These are phyloP conservation scores for Rasamsonia emersonii DNA, from an alignment of 2,329 filamentous ascomycete genomes.

Conservation along the genomic window DNA sequence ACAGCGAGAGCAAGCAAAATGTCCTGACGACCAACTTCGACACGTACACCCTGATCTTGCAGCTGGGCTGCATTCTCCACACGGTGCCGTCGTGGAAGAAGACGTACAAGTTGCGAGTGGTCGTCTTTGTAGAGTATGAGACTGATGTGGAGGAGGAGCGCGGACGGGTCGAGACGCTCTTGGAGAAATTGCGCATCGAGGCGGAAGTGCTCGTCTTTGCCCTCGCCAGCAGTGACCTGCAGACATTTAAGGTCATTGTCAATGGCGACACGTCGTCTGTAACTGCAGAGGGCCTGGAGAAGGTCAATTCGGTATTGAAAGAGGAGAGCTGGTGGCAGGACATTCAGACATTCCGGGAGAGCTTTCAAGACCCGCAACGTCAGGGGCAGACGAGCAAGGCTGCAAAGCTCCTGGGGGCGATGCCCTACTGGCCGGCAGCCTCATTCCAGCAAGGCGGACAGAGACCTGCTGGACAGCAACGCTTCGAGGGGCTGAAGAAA, in stretches of 20 bases:
- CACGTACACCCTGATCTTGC: slow-evolving; percentile 79
- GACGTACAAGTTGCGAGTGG: slow-evolving; percentile 63
- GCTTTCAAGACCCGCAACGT: slow-evolving; percentile 12
- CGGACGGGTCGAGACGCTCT: slow-evolving; percentile 59
- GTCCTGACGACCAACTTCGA: slow-evolving; percentile 84
- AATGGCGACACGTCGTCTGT: slow-evolving; percentile 53
- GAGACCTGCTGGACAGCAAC: slow-evolving; percentile 29
- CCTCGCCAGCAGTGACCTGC: slow-evolving; percentile 63
- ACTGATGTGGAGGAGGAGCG: slow-evolving; percentile 72
- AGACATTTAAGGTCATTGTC: slow-evolving; percentile 68
- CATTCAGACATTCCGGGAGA: slow-evolving; percentile 44
- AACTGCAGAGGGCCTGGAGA: slow-evolving; percentile 47
- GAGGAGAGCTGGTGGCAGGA: slow-evolving; percentile 80
- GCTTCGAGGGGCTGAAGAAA: slow-evolving; percentile 53
- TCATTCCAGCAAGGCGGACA: slow-evolving; percentile 44
- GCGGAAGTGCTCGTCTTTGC: slow-evolving; percentile 74
- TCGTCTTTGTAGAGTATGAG: slow-evolving; percentile 86
- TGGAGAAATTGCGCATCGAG: slow-evolving; percentile 74
- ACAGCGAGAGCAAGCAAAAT: slow-evolving; percentile 53
- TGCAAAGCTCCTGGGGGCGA: slow-evolving; percentile 29
- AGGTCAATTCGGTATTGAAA: slow-evolving; percentile 58
- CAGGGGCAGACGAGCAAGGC: slow-evolving; percentile 12
- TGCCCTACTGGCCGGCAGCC: slow-evolving; percentile 44
- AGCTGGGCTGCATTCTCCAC: slow-evolving; percentile 74
- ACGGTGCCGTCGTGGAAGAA: slow-evolving; percentile 75